Conservation (phyloP, 768 basidiomycete genomes). For the Agaricus subrufescens region DNA sequence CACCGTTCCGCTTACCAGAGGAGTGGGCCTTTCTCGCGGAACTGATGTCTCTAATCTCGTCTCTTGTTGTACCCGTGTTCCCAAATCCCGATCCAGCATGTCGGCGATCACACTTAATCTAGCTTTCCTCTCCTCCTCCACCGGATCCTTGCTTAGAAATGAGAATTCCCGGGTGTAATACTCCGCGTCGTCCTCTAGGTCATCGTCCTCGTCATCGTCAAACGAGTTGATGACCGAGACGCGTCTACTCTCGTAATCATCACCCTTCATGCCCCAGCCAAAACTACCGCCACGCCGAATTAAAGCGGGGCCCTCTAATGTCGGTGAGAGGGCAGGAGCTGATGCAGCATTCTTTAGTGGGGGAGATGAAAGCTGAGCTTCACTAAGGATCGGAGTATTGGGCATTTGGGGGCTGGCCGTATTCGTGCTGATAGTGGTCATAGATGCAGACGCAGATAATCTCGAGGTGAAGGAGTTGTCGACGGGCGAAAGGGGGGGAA, state of each 20-base stretch:
- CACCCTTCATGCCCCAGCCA: not conserved
- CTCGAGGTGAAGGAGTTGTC: not conserved
- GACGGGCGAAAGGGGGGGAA: not conserved
- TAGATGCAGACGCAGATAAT: slow-evolving; percentile 4
- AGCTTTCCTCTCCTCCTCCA: slow-evolving; percentile 2
- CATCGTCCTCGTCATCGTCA: slow-evolving; percentile 3
- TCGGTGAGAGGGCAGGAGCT: not conserved
- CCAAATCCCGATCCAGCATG: slow-evolving; percentile 7
- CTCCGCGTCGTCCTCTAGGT: slow-evolving; percentile 1
- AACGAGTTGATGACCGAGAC: not conserved
- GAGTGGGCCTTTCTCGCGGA: not conserved
- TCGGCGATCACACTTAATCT: slow-evolving; percentile 6
- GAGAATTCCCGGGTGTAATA: not conserved
- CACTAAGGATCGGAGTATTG: not conserved
- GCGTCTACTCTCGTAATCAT: not conserved
- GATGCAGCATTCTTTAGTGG: slow-evolving; percentile 5
- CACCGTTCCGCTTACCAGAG: not conserved
- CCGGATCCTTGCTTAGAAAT: not conserved
- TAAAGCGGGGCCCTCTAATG: not conserved
- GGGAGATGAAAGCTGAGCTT: not conserved
- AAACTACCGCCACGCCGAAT: not conserved
- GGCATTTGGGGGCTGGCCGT: slow-evolving; percentile 7
- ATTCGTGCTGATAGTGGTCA: slow-evolving; percentile 4
- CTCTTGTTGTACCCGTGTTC: not conserved
- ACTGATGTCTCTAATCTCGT: not conserved